Base-by-base conservation (phyloP, 2,329 filamentous ascomycete species). In the Sordariomycetes sp. region DNA sequence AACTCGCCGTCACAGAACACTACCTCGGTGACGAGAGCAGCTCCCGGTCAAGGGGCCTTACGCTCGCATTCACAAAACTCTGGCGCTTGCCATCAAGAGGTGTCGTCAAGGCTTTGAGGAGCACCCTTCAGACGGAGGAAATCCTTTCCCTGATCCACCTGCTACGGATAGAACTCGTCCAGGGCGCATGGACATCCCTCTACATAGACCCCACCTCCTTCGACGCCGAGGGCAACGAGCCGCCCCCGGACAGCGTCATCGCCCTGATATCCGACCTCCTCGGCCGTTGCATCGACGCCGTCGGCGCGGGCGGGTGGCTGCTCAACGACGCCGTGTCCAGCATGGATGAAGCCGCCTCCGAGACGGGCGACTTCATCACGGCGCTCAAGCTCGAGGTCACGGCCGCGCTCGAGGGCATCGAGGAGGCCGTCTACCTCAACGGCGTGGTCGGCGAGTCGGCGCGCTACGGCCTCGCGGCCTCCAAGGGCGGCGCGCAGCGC, bases 271-370 rank as follows among this genome's bases (percentile, higher is more conserved):
- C 81, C 12, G 76, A 80, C 42, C 64, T 90, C 4, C 67, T 88
- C 20, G 77, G 77, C 42, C 76, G 78, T 46, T 84, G 82, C 40
- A 67, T 90, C 28, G 84, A 90, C 54, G 78, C 84, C 0, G 72
- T 90, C 12, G 83, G 82, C 3, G 70, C 79, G 8, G 75, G 76
- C 35, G 83, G 83, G 15, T 88, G 83, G 82, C 66, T 88, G 36
- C 61, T 75, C 21, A 77, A 79, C 42, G 75, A 75, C 42, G 61
- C 67, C 30, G 57, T 72, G 48, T 53, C 68, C 1, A 19, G 15
- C 16, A 11, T 11, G n/a, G n/a, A n/a, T 6, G 59, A 61, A 29
- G 64, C 66, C 19, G 61, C 66, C 23, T 58, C 66, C 9, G 70
- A 76, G 28, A 66, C 72, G 2, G 70, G 75, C 26, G 75, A 82